Percentiles rank a stretch among this genome's conserved stretches.
Conservation (phyloP, 305 asterid genomes). For the Ruellia speciosa region DNA sequence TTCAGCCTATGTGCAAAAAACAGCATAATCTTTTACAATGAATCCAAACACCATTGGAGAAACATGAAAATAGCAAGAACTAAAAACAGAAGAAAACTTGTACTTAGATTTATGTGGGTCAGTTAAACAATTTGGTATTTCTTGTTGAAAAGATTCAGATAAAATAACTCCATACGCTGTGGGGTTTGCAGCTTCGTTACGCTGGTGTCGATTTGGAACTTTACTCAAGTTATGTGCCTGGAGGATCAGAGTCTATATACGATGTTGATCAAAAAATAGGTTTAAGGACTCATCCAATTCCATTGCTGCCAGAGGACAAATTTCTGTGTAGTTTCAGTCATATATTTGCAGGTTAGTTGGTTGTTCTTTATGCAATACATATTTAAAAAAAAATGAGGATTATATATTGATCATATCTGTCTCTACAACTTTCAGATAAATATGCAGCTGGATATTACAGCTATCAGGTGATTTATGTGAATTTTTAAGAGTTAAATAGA, state of each 20-base stretch:
- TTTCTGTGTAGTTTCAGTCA: constrained; percentile 75
- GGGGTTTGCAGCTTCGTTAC: constrained; percentile 47
- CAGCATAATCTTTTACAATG: too few species aligned
- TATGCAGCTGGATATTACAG: constrained; percentile 82
- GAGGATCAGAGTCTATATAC: constrained; percentile 50
- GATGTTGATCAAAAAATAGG: constrained; percentile 54
- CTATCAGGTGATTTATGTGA: constrained; percentile 44
- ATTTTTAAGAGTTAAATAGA: constrained; percentile 1
- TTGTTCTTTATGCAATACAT: constrained; percentile 1
- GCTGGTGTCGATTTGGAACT: constrained; percentile 67
- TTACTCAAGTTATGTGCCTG: constrained; percentile 54
- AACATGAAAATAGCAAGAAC: too few species aligned
- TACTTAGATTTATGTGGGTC: too few species aligned
- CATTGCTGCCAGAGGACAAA: constrained; percentile 62
- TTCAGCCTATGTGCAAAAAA: too few species aligned
- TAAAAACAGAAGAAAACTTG: too few species aligned
- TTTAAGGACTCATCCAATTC: constrained; percentile 53
- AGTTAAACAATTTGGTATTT: too few species aligned
- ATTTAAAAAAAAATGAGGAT: background rate
- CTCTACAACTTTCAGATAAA: constrained; percentile 34
- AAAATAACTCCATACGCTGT: background rate
- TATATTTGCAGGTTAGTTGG: constrained; percentile 55
- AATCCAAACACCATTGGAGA: too few species aligned
- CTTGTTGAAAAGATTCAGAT: too few species aligned
- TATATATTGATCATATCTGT: background rate